Base-by-base conservation (phyloP, 768 basidiomycete genomes). In the Gymnopilus junonius region DNA sequence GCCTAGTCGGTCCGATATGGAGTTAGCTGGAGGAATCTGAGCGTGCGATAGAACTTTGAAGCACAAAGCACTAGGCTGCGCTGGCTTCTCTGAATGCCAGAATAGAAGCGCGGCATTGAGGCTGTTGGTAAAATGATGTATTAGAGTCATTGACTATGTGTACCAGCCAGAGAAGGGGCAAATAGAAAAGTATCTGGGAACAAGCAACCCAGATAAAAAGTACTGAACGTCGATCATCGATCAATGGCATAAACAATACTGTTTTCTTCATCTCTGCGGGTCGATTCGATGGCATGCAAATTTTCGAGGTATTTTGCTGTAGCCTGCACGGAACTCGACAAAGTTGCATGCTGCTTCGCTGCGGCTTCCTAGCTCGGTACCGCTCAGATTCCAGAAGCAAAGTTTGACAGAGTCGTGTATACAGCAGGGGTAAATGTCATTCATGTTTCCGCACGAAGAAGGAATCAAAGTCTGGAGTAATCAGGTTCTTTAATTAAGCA, bases 301-400 rank as follows among this genome's bases (percentile, higher is more conserved):
- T n/a, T 2, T 42, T 42, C 17, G 17, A 20, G n/a, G 91, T 1
- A 77, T 93, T 27, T 27, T 27, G 12, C 25, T 8, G 12, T 12
- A 48, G 25, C 8, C 21, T 25, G 23, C 45, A 27, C 14, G 27
- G 27, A 48, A 48, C 7, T 11, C 20, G 20, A 21, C 21, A 21
- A 7, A 43, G 42, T 17, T 23, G 5, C 17, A 12, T 37, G 37
- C 20, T 21, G 10, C n/a, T 10, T 23, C n/a, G 20, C 20, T 2
- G 21, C n/a, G 21, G 20, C 42, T 23, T 43, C 20, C 12, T 89
- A 85, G 67, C 86, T 99, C 2, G 97, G 97, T 12, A 88, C 83
- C 29, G 94, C 99, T 0, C 99, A n/a, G n/a, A n/a, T n/a, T n/a
- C n/a, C n/a, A 97, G 97, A 99, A 99, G 75, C 93, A 95, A 69